A percentile compares a stretch with the other conserved stretches of the same genome.
Conservation (phyloP, 2,329 filamentous ascomycete species). For the Gremmenia infestans region DNA sequence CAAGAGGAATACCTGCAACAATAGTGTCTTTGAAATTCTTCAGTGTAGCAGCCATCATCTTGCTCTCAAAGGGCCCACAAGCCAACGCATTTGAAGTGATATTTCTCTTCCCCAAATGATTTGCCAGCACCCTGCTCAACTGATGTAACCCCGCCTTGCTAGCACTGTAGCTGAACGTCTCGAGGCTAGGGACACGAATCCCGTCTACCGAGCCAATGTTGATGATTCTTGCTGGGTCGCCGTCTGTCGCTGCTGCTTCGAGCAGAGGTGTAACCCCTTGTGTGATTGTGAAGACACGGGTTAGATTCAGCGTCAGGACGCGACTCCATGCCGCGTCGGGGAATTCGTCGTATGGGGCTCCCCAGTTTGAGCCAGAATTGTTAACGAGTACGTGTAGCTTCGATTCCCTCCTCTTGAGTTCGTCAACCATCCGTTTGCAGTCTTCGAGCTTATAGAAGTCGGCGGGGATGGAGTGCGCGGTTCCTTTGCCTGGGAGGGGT, state of each 20-base stretch:
- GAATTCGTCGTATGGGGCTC: conserved; percentile 53
- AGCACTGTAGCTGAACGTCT: conserved; percentile 57
- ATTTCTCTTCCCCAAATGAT: conserved; percentile 53
- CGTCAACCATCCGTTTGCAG: conserved; percentile 51
- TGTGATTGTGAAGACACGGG: conserved; percentile 61
- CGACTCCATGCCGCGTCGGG: conserved; percentile 54
- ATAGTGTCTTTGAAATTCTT: conserved; percentile 52
- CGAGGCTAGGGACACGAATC: conserved; percentile 51
- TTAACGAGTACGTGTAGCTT: conserved; percentile 59
- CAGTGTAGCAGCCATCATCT: conserved; percentile 69
- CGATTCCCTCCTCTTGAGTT: conserved; percentile 47
- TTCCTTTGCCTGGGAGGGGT: conserved; percentile 38
- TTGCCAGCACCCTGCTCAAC: conserved; percentile 57
- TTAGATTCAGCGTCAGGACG: conserved; percentile 55
- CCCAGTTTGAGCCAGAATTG: conserved; percentile 63
- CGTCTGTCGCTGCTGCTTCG: conserved; percentile 40
- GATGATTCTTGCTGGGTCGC: conserved; percentile 53
- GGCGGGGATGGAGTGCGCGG: conserved; percentile 53
- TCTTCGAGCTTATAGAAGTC: conserved; percentile 60
- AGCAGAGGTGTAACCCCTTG: conserved; percentile 59
- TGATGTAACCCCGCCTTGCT: conserved; percentile 62
- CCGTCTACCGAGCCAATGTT: conserved; percentile 63
- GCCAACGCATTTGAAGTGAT: conserved; percentile 66
- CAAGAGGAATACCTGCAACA: conserved; percentile 55
- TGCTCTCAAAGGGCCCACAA: conserved; percentile 66